Percentiles rank a stretch among this genome's conserved stretches.
phyloP scores from a whole-genome alignment of 1,139 yeast species.

The Saccharomycopsis hybrid region DNA sequence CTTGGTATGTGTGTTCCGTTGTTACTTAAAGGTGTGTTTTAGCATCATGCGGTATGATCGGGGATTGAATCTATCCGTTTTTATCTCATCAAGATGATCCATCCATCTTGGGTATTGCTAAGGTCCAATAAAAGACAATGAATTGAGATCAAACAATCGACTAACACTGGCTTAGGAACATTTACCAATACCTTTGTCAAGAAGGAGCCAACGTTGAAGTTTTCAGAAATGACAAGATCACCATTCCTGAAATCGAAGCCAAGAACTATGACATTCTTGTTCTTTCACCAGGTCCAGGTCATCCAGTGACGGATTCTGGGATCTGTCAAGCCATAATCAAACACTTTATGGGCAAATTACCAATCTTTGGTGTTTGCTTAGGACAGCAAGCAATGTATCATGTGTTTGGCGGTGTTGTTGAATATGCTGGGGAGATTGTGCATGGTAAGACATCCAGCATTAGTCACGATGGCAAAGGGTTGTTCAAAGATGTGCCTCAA shows the following conservation, averaged over 20 bases:
- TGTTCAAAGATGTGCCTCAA: conserved; percentile 81
- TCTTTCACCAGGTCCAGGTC: conserved; percentile 98
- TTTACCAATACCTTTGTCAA: conserved; percentile 82
- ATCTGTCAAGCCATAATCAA: conserved; percentile 66
- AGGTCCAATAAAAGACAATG: too few relatives aligned
- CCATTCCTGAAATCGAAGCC: conserved; percentile 56
- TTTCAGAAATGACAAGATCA: conserved; percentile 76
- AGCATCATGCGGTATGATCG: too few relatives aligned
- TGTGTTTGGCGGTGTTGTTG: conserved; percentile 88
- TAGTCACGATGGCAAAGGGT: conserved; percentile 80
- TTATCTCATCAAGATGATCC: too few relatives aligned
- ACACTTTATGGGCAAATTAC: conserved; percentile 75
- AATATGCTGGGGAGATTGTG: conserved; percentile 88
- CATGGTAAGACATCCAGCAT: conserved; percentile 94
- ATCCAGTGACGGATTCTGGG: conserved; percentile 87
- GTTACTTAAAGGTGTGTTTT: too few relatives aligned
- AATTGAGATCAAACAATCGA: too few relatives aligned
- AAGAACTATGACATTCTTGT: conserved; percentile 73
- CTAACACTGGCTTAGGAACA: conserved; percentile 33
- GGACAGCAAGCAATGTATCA: conserved; percentile 95
- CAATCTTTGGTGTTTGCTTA: conserved; percentile 95
- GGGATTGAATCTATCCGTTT: too few relatives aligned
- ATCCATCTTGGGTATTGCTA: too few relatives aligned
- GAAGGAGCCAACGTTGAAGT: conserved; percentile 86
- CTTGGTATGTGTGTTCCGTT: conserved; percentile 40